Conservation (phyloP, 768 basidiomycete genomes). For the Tricholoma sp. region DNA sequence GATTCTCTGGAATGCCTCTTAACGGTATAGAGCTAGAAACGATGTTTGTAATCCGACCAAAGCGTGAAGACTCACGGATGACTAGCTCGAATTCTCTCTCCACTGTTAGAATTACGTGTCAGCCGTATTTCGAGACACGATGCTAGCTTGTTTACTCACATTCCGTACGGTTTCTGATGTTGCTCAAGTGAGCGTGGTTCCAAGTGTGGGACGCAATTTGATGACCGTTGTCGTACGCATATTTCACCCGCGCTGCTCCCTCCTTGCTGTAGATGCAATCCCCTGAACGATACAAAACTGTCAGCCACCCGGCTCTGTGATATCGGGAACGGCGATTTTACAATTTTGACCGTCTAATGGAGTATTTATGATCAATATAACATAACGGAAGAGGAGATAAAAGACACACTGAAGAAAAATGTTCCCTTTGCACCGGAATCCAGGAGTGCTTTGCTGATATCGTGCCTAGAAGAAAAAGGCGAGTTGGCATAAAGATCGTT, state of each 20-base stretch:
- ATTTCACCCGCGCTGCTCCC: slow-evolving; percentile 23
- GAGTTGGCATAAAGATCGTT: not conserved
- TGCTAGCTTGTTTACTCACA: not conserved
- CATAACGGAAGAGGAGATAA: not conserved
- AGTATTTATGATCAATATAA: too few species aligned
- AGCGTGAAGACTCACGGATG: not conserved
- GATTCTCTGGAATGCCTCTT: slow-evolving; percentile 35
- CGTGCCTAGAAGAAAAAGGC: slow-evolving; percentile 19
- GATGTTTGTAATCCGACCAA: not conserved
- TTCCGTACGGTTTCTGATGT: slow-evolving; percentile 4
- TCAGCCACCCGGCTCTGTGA: too few species aligned
- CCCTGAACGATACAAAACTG: not conserved
- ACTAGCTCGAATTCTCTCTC: not conserved
- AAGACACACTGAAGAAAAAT: slow-evolving; percentile 19
- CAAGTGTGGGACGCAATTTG: slow-evolving; percentile 47
- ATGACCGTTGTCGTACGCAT: slow-evolving; percentile 37
- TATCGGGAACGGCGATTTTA: too few species aligned
- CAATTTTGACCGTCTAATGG: too few species aligned
- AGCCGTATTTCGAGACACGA: not conserved
- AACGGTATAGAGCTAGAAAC: not conserved
- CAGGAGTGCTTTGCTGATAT: slow-evolving; percentile 22
- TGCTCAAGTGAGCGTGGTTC: slow-evolving; percentile 34
- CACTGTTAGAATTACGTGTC: not conserved
- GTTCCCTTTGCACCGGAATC: slow-evolving; percentile 23
- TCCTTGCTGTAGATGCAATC: slow-evolving; percentile 34